These are phyloP conservation scores for Globisporangium lucens DNA, from an alignment of 352 stramenopile species.

Conservation along the genomic window DNA sequence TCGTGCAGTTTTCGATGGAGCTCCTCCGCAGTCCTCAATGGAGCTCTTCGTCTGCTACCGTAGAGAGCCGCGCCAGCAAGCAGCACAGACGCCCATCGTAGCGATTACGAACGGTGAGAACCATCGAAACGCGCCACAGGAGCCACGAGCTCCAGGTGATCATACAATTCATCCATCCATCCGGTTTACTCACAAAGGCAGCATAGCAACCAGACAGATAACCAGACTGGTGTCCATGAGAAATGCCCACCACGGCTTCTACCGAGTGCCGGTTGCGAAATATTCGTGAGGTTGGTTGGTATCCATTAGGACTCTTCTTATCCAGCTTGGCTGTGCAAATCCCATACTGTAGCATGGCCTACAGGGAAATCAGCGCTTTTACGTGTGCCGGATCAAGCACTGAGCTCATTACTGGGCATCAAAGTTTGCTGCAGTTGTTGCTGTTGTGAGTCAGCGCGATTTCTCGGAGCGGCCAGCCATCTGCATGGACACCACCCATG, in stretches of 20 bases:
- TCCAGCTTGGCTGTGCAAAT: not conserved
- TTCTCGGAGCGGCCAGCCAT: not conserved
- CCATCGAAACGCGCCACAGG: not conserved
- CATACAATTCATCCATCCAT: not conserved
- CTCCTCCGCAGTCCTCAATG: not conserved
- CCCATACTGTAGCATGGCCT: not conserved
- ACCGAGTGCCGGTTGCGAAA: not conserved
- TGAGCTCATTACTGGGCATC: not conserved
- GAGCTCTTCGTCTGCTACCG: not conserved
- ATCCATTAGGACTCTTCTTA: not conserved
- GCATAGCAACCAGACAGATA: not conserved
- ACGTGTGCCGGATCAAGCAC: not conserved
- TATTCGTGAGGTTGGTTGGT: not conserved
- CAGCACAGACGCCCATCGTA: not conserved
- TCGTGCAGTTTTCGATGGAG: not conserved
- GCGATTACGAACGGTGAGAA: not conserved
- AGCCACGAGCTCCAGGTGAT: not conserved
- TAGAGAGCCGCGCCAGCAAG: not conserved
- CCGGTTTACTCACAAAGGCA: not conserved
- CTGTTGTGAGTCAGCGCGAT: not conserved
- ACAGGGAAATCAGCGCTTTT: not conserved
- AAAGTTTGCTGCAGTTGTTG: not conserved
- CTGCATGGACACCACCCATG: conserved; percentile 5
- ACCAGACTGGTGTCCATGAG: not conserved
- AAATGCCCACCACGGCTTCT: not conserved